These are phyloP conservation scores for Phytophthora sansomeana DNA, from an alignment of 352 stramenopile species.

Conservation along the genomic window DNA sequence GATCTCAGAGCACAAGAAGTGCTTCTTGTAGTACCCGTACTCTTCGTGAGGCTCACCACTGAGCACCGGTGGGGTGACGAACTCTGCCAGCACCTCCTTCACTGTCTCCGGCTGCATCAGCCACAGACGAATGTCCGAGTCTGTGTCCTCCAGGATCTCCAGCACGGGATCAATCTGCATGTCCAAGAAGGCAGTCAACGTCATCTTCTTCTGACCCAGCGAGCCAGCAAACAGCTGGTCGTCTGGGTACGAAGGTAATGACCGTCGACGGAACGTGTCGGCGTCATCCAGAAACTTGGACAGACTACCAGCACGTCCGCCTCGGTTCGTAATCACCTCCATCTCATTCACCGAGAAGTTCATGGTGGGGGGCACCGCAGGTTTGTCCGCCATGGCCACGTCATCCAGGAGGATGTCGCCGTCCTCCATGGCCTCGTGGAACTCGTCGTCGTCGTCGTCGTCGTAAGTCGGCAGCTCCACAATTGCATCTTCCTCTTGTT, in stretches of 20 bases:
- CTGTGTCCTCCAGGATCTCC: slow-evolving; percentile 86
- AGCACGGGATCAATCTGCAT: slow-evolving; percentile 89
- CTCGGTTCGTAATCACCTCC: slow-evolving; percentile 84
- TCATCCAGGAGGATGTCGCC: slow-evolving; percentile 42
- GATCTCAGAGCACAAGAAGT: slow-evolving; percentile 91
- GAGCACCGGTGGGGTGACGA: slow-evolving; percentile 82
- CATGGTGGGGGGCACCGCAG: slow-evolving; percentile 63
- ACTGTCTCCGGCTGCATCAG: slow-evolving; percentile 83
- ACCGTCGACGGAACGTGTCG: slow-evolving; percentile 75
- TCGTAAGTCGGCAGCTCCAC: slow-evolving; percentile 37
- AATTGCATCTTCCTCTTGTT: slow-evolving; percentile 12
- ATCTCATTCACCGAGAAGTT: slow-evolving; percentile 87
- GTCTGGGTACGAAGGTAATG: slow-evolving; percentile 78
- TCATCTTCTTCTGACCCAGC: slow-evolving; percentile 75
- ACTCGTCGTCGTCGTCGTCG: slow-evolving; percentile 53
- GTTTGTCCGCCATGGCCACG: slow-evolving; percentile 18
- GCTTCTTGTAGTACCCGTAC: slow-evolving; percentile 91
- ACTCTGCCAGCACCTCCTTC: slow-evolving; percentile 79
- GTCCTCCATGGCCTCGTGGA: slow-evolving; percentile 55
- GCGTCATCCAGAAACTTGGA: slow-evolving; percentile 86
- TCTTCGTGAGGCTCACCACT: slow-evolving; percentile 83
- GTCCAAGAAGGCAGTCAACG: slow-evolving; percentile 68
- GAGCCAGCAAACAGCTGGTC: slow-evolving; percentile 54
- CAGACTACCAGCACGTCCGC: slow-evolving; percentile 67
- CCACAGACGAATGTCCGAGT: slow-evolving; percentile 88